These are phyloP conservation scores for Metschnikowia amazonensis DNA, from an alignment of 805 yeast genomes.

Conservation along the genomic window DNA sequence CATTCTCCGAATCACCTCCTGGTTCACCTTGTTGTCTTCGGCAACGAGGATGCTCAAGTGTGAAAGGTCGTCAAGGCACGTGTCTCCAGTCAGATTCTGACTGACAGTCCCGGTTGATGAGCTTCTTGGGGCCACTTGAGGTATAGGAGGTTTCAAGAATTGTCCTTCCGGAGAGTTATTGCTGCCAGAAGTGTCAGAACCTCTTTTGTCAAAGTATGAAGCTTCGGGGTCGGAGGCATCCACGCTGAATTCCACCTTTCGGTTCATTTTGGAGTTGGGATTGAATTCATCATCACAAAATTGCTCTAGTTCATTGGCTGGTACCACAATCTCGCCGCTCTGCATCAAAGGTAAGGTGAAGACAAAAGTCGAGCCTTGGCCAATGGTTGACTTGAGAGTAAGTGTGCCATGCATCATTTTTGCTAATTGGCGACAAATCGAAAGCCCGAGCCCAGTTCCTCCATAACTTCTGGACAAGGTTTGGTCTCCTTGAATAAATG, in stretches of 20 bases:
- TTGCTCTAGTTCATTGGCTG: slow-evolving; percentile 33
- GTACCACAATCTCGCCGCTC: slow-evolving; percentile 48
- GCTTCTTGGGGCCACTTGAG: slow-evolving; percentile 2
- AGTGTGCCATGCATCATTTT: slow-evolving; percentile 87
- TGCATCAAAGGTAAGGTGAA: slow-evolving; percentile 77
- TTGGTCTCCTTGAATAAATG: slow-evolving; percentile 96
- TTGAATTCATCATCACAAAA: slow-evolving; percentile 69
- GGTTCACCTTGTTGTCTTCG: slow-evolving; percentile 91
- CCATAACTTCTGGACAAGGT: slow-evolving; percentile 87
- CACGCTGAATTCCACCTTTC: slow-evolving; percentile 45
- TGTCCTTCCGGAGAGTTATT: neutral
- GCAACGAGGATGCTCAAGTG: slow-evolving; percentile 69
- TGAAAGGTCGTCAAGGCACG: slow-evolving; percentile 25
- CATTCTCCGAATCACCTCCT: slow-evolving; percentile 90
- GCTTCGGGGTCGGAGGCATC: slow-evolving; percentile 5
- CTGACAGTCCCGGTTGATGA: slow-evolving; percentile 18
- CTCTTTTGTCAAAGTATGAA: neutral
- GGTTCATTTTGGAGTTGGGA: slow-evolving; percentile 46
- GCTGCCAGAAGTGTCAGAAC: neutral
- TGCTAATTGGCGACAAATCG: slow-evolving; percentile 87
- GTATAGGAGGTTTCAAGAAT: neutral
- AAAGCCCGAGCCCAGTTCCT: slow-evolving; percentile 91
- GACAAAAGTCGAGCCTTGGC: slow-evolving; percentile 79
- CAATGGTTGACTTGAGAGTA: slow-evolving; percentile 66
- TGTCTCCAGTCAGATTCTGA: slow-evolving; percentile 12